Conservation (phyloP, 2,329 filamentous ascomycete species). For the Aureobasidium sp. region DNA sequence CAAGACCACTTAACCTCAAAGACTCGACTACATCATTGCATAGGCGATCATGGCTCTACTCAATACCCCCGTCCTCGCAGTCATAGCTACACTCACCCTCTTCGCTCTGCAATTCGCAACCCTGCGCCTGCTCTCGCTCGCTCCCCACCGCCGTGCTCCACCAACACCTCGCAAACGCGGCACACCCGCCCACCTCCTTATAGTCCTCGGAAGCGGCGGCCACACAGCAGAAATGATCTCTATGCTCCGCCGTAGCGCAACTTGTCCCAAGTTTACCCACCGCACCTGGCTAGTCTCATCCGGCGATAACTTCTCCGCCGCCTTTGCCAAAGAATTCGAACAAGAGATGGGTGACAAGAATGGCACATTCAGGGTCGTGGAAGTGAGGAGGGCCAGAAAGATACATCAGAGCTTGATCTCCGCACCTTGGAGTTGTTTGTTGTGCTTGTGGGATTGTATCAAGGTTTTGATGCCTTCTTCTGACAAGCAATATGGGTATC, state of each 20-base stretch:
- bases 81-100: constrained; percentile 28
- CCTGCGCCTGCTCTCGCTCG: constrained; percentile 37
- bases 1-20: not conserved
- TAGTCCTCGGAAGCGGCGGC: constrained; percentile 86
- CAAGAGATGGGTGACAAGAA: constrained; percentile 24
- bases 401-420: constrained; percentile 77
- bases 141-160: constrained; percentile 25
- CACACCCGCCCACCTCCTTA: constrained; percentile 55
- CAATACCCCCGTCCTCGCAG: constrained; percentile 21
- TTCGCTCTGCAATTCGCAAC: constrained; percentile 29
- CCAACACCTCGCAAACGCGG: constrained; percentile 24
- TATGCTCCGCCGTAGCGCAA: constrained; percentile 60
- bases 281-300: constrained; percentile 76
- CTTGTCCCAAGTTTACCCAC: constrained; percentile 43
- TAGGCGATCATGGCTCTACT: not conserved
- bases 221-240: constrained; percentile 93
- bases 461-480: not conserved
- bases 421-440: constrained; percentile 61
- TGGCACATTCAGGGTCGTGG: constrained; percentile 54
- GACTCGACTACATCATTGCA: not conserved
- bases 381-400: constrained; percentile 66
- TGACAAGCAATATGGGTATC: constrained; percentile 37
- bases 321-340: constrained; percentile 60
- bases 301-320: constrained; percentile 65
- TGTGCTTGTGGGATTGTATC: constrained; percentile 45